Evolutionary conservation across 352 stramenopile species (phyloP).

Genomic region (Pseudoperonospora humuli): DNA sequence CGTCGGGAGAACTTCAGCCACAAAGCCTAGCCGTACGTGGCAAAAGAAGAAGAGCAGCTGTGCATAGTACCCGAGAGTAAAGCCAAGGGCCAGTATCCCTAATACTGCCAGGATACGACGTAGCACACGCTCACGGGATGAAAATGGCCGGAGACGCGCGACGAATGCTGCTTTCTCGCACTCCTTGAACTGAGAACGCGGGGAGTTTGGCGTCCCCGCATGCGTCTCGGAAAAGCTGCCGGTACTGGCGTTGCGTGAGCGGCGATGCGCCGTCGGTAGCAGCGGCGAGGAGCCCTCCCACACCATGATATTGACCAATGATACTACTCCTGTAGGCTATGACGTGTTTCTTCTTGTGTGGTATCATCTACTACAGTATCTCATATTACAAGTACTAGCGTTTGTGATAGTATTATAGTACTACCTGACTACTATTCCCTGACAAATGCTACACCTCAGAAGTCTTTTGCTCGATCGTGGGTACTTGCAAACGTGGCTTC

Average conservation of each 20-base stretch:
- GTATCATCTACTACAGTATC: too few relatives aligned
- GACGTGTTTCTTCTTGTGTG: too few relatives aligned
- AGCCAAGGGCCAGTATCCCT: conserved; percentile 19
- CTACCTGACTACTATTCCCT: too few relatives aligned
- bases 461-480: too few relatives aligned
- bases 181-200: conserved; percentile 17
- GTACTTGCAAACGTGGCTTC: too few relatives aligned
- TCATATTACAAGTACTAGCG: too few relatives aligned
- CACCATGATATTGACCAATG: conserved; percentile 19
- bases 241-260: conserved; percentile 26
- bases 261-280: conserved; percentile 27
- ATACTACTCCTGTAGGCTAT: too few relatives aligned
- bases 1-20: conserved; percentile 41
- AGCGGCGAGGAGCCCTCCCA: conserved; percentile 24
- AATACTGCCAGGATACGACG: conserved; percentile 17
- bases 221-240: conserved; percentile 22
- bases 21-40: conserved; percentile 51
- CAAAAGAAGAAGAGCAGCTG: conserved; percentile 64
- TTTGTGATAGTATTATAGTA: too few relatives aligned
- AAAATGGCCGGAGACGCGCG: conserved; percentile 4
- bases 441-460: too few relatives aligned
- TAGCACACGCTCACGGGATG: conserved; percentile 8
- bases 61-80: conserved; percentile 57
- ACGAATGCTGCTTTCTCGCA: conserved; percentile 8
- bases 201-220: conserved; percentile 7